phyloP scores from a whole-genome alignment of 1,139 yeast species.

The Magnusiomyces tetraspermus region DNA sequence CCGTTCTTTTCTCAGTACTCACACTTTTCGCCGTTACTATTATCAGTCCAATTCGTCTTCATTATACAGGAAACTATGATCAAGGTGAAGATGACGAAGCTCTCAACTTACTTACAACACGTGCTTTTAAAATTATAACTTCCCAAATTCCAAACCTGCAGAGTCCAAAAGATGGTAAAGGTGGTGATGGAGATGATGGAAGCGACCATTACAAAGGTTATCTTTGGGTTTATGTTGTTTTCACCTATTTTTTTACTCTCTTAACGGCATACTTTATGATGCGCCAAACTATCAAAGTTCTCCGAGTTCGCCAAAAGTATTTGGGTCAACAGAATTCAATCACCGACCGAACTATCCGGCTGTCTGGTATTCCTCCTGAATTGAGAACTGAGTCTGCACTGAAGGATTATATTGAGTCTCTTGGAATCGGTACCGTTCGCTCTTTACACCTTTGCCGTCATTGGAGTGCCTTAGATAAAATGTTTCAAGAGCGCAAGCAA shows the following conservation, averaged over 20 bases:
- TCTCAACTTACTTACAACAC: background rate
- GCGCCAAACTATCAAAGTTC: conserved; percentile 61
- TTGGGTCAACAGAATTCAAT: conserved; percentile 83
- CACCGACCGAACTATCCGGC: conserved; percentile 82
- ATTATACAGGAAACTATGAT: conserved; percentile 61
- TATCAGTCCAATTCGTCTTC: conserved; percentile 65
- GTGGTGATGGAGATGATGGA: conserved; percentile 12
- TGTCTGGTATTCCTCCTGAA: conserved; percentile 86
- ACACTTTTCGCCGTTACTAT: conserved; percentile 54
- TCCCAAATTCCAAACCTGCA: background rate
- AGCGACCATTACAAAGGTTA: conserved; percentile 31
- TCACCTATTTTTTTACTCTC: conserved; percentile 75
- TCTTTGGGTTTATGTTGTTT: conserved; percentile 72
- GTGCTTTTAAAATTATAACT: background rate
- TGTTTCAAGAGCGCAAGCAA: conserved; percentile 50
- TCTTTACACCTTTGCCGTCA: conserved; percentile 72
- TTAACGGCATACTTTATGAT: conserved; percentile 54
- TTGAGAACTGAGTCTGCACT: conserved; percentile 60
- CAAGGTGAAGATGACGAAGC: conserved; percentile 39
- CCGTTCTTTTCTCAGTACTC: conserved; percentile 49
- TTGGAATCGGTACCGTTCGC: conserved; percentile 73
- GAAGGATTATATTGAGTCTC: conserved; percentile 61
- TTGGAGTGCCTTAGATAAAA: conserved; percentile 63
- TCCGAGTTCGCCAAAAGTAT: conserved; percentile 68
- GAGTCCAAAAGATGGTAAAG: background rate